Conservation (phyloP, 345 rosid genomes). For the Lepidium aucheri region DNA sequence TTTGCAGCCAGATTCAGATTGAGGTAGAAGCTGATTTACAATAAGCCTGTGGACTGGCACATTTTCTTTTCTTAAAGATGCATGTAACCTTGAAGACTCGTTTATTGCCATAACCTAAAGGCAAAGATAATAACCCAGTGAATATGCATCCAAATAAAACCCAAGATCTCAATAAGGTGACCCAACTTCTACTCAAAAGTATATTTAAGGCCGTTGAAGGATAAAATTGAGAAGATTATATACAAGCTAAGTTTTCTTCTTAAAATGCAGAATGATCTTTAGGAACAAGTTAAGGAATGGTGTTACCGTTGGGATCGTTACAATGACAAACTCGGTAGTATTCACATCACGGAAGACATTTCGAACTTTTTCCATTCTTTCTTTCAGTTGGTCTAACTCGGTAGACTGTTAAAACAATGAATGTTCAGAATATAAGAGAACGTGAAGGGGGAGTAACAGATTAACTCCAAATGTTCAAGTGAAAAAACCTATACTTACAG, state of each 20-base stretch:
- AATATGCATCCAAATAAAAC: not conserved
- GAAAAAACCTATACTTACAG: conserved; percentile 39
- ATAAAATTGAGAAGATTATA: not conserved
- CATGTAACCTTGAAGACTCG: conserved; percentile 66
- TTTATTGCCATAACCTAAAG: conserved; percentile 62
- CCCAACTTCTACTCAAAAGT: not conserved
- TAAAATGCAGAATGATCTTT: not conserved
- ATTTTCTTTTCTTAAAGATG: conserved; percentile 57
- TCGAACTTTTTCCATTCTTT: conserved; percentile 60
- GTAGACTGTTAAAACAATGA: conserved; percentile 32
- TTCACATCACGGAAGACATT: conserved; percentile 54
- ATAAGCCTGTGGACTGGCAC: conserved; percentile 61
- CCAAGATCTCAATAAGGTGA: not conserved
- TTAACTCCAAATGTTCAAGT: not conserved
- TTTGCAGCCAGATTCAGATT: conserved; percentile 53
- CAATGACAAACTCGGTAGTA: conserved; percentile 67
- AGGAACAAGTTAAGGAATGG: conserved; percentile 7
- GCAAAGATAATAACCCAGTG: conserved; percentile 1
- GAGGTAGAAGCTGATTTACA: conserved; percentile 64
- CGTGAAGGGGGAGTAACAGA: not conserved
- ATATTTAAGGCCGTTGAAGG: not conserved
- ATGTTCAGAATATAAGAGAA: conserved; percentile 6
- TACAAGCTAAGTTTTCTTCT: not conserved
- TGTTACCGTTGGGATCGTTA: conserved; percentile 76
- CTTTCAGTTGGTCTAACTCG: conserved; percentile 54